Evolutionary conservation across 257 asterid genomes (phyloP), one percentile per base, ranked within the genome.

Genomic region (Striga asiatica): DNA sequence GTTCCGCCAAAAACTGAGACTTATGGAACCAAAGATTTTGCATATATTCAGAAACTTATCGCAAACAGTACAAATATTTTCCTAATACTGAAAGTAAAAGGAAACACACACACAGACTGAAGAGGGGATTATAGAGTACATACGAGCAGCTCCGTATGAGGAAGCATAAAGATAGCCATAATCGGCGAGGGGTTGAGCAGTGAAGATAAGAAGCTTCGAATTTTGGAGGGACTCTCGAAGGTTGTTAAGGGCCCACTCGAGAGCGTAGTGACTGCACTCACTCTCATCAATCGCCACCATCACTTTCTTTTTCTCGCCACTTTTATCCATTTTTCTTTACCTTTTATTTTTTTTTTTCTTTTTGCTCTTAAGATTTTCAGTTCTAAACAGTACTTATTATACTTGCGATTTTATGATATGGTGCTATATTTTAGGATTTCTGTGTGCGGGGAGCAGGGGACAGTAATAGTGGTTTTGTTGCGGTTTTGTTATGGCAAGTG

Each of bases 201-300:
- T 78, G 68, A 78, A 79, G 68, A 84, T 51, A 32, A 78, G 0
- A 47, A 76, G 42, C 47, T 73, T 66, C 0, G 85, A 61, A 59
- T 64, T 57, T 32, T 47, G 6, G 0, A 76, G 12, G 19, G 78
- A 20, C 4, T 74, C 71, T 0, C 57, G 72, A 10, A 81, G 76
- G 20, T 68, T 71, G 7, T 60, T 1, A 17, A 83, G 72, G 21
- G 78, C 60, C 91, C 94, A 84, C 29, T 76, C 76, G 16, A 84
- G 32, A 42, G 94, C 85, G 37, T 81, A 66, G 45, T 37, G 66
- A 46, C 94, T 84, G 68, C 49, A 62, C 31, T 78, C 88, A 41
- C 88, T 81, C 32, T 74, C 85, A 20, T 81, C 91, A 9, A 84
- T 69, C 1, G 91, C 94, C 39, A 81, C 91, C 94, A 84, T 78